Base-by-base conservation (phyloP, 2,329 filamentous ascomycete genomes). In the Teratosphaeriaceae sp. region DNA sequence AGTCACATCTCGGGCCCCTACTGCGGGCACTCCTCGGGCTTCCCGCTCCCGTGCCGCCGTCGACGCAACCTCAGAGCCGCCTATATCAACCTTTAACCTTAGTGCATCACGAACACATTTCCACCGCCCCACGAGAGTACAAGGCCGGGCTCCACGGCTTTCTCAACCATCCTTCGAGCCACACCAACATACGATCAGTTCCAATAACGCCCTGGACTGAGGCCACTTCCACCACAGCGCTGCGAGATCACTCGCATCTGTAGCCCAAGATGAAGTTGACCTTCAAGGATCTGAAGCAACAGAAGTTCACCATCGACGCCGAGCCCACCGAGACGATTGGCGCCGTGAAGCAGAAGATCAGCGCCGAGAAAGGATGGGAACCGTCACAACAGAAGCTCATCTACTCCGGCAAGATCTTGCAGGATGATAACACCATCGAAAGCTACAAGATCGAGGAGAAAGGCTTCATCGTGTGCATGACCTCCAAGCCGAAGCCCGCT, bases 361-460 rank as follows among this genome's bases (percentile, higher is more conserved):
- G 83, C 23, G 75, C 80, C 51, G 89, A 95, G 68, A 96, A 96
- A 71, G 88, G 88, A 67, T 97, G 90, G 88, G 89, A 95, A 48
- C 79, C 85, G 38, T 80, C 88, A 61, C 77, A 81, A 52, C 86
- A 94, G 71, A 97, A 97, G 76, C 81, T 98, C 62, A 98, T 98
- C 69, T 97, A 97, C 69, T 96, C 92, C 45, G 92, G 92, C 72
- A 98, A 98, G 75, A 97, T 98, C 58, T 74, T 98, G 53, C 90
- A 96, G 70, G 90, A 98, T 84, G 88, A 88, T 49, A 92, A 96
- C 63, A 95, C 89, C 2, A 85, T 98, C 57, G 88, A 88, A 67
- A 89, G 86, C 30, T 97, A 97, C 74, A 95, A 88, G 70, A 97
- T 98, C 51, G 90, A 98, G 70, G 92, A 97, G 78, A 98, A 97